Conservation (phyloP, 1,139 yeast genomes). For the Blastobotrys buckinghamii region DNA sequence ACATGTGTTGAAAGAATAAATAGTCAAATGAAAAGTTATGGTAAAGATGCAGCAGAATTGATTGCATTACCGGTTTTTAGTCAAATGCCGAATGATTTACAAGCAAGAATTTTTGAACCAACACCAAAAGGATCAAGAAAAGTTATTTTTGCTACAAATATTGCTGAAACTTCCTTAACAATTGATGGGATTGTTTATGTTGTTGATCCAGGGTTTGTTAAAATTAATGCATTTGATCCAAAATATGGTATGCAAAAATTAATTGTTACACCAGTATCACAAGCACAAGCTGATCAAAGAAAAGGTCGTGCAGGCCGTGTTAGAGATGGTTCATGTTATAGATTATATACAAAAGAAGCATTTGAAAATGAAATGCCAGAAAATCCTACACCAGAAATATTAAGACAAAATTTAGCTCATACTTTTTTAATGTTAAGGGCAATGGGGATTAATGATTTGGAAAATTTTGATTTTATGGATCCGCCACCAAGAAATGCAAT, state of each 20-base stretch:
- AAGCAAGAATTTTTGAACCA: conserved; percentile 64
- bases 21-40: conserved; percentile 62
- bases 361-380: conserved; percentile 73
- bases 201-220: conserved; percentile 76
- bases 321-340: conserved; percentile 75
- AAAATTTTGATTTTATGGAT: conserved; percentile 88
- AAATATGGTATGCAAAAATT: conserved; percentile 73
- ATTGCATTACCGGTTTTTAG: conserved; percentile 84
- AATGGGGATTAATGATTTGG: conserved; percentile 82
- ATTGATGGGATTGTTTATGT: conserved; percentile 75
- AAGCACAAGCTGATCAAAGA: conserved; percentile 79
- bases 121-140: conserved; percentile 67
- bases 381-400: conserved; percentile 86
- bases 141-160: conserved; percentile 72
- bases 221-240: conserved; percentile 70
- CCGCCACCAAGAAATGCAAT: conserved; percentile 79
- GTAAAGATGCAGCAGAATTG: conserved; percentile 58
- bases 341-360: conserved; percentile 67
- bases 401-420: conserved; percentile 78
- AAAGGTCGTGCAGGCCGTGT: conserved; percentile 86
- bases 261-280: conserved; percentile 67
- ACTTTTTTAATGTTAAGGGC: conserved; percentile 89
- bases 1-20: conserved; percentile 72
- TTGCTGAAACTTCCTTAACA: conserved; percentile 77
- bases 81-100: conserved; percentile 70